Base-by-base conservation (phyloP, 371 early-diverging fungal species). In the Mucor racemosus region DNA sequence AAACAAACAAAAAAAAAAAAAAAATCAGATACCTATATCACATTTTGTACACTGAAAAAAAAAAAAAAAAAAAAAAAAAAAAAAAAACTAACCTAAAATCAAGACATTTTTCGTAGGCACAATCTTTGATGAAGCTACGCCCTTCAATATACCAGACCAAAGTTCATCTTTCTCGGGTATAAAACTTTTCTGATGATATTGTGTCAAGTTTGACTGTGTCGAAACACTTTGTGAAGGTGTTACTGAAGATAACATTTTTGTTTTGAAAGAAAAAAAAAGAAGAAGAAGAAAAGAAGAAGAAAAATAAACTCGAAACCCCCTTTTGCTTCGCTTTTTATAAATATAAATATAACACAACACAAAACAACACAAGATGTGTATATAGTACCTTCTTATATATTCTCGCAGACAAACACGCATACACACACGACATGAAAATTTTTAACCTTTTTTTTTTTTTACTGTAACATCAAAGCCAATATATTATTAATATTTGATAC, bases 131-230 rank as follows among this genome's bases (percentile, higher is more conserved):
- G 91, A 86, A 33, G 91, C 87, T 2, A 89, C 92, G 17, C 86
- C 85, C 64, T 87, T 82, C 36, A 94, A 79, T 50, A 92, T 89
- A 34, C 87, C 77, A 33, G 90, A 89, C 95, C 95, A 94, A 64
- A 94, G 90, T 39, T 89, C 91, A 57, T 80, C 81, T 68, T 78
- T 76, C 71, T 77, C 80, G 73, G 80, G 75, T 38, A 68, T 62
- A 61, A 41, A 46, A 44, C 50, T 64, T 41, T 38, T 42, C 41
- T 59, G 60, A 31, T 62, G 60, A 36, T 60, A 60, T 48, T 61
- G 62, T 57, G 67, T 67, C 46, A 64, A 31, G 55, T 68, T 58
- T 10, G 75, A 74, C 42, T 64, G 71, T 14, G 71, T 74, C 1
- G 75, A 74, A 15, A 70, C 71, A 68, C 75, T 74, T 57, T 65